These are phyloP conservation scores for Syzygium grande DNA, from an alignment of 345 rosid species.

Conservation along the genomic window DNA sequence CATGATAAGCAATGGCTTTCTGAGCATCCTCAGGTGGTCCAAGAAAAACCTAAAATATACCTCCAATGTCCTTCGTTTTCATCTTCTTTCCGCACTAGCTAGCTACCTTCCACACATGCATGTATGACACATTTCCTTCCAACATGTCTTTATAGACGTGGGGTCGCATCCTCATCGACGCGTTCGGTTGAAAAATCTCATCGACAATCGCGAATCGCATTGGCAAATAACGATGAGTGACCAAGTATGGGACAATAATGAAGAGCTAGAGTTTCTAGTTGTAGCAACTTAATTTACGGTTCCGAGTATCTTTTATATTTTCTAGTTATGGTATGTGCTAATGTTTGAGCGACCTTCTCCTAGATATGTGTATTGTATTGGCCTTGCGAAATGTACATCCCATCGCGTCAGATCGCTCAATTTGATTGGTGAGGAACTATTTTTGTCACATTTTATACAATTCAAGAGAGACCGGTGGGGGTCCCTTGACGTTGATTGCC, in stretches of 20 bases:
- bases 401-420: background rate
- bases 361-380: background rate
- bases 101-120: conserved; percentile 9
- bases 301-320: background rate
- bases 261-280: background rate
- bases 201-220: background rate
- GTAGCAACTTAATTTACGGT: background rate
- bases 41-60: background rate
- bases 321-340: background rate
- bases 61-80: conserved; percentile 2
- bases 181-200: background rate
- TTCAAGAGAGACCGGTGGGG: background rate
- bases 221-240: background rate
- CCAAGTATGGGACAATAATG: background rate
- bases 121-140: conserved; percentile 5
- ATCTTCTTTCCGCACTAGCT: background rate
- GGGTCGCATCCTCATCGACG: background rate
- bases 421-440: background rate
- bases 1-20: conserved; percentile 1
- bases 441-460: background rate
- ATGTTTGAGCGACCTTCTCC: background rate
- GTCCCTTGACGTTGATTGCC: conserved; percentile 10
- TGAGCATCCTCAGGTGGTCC: conserved; percentile 12
- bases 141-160: background rate
- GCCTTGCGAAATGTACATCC: background rate